phyloP scores from a whole-genome alignment of 805 yeast genomes.

The Kurtzmaniella fragi region DNA sequence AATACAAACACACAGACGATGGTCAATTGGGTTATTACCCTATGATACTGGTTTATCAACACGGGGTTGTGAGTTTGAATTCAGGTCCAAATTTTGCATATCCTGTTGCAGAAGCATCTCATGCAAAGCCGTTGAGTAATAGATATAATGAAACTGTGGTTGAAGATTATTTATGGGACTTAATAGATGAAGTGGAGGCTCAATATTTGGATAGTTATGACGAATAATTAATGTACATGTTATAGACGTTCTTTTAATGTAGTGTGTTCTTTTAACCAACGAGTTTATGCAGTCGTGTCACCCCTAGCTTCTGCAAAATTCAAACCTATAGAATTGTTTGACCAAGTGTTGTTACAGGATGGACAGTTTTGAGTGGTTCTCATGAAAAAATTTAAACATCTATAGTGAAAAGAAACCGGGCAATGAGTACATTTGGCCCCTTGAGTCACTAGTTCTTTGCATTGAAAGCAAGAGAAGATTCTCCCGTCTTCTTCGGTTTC shows the following conservation, averaged over 20 bases:
- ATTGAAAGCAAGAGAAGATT: conserved; percentile 43
- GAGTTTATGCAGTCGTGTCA: not conserved
- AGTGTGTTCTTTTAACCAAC: not conserved
- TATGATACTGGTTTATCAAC: conserved; percentile 74
- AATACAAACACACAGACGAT: conserved; percentile 56
- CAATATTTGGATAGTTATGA: conserved; percentile 46
- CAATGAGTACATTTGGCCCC: conserved; percentile 43
- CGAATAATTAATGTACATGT: conserved; percentile 5
- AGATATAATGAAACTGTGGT: conserved; percentile 66
- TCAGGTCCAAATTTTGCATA: conserved; percentile 60
- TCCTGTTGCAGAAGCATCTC: conserved; percentile 28
- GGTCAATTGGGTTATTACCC: conserved; percentile 90
- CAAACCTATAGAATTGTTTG: conserved; percentile 16
- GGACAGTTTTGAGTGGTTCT: conserved; percentile 22
- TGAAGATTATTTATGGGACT: conserved; percentile 79
- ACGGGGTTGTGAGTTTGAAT: conserved; percentile 69
- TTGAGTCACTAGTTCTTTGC: conserved; percentile 48
- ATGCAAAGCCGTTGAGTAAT: conserved; percentile 48
- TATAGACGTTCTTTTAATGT: not conserved
- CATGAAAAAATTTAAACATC: conserved; percentile 41
- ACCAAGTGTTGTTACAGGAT: conserved; percentile 13
- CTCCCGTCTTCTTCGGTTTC: conserved; percentile 28
- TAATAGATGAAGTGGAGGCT: conserved; percentile 78
- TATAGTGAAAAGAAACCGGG: conserved; percentile 40
- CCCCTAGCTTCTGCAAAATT: conserved; percentile 5